Base-by-base conservation (phyloP, 208 protist genomes). In the Leishmania turanica region DNA sequence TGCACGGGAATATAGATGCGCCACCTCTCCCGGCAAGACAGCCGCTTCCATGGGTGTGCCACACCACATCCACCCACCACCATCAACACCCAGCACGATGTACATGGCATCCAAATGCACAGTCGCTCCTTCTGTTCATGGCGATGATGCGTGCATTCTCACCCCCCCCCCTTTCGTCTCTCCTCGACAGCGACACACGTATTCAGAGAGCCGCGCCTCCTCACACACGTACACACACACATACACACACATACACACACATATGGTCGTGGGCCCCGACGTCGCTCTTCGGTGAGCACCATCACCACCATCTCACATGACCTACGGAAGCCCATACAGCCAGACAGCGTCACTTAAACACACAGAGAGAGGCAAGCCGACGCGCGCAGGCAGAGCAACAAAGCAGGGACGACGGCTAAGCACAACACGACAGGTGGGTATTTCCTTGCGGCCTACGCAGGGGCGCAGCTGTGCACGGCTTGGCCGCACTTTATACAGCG, bases 401-500 rank as follows among this genome's bases (percentile, higher is more conserved):
- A 70, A 45, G 65, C 9, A 45, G 37, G 6, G 34, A 42, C 65
- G 19, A 27, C 65, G 37, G 65, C 65, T 45, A 31, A 5, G 45
- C 45, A 54, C 27, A 49, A 19, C 69, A 54, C 69, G 0, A 74
- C 21, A 19, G 27, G 69, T 47, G n/a, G 60, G 11, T 11, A 54
- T 24, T 66, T 45, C 24, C 15, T 34, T 74, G 69, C 45, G 45
- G 49, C 51, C 51, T 87, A 92, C 19, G 88, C 89, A 1, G 92
- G 84, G 42, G 70, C 24, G 70, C 85, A 92, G 77, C 73, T 84
- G 76, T 95, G 87, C 53, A 98, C 92, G 8, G 87, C 79, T 42
- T 89, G 82, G 5, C 91, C 92, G 65, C 95, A 98, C 53, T 82
- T 84, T 37, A 88, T 81, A 79, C 95, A 98, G 3, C 90, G 89